Conservation (phyloP, 139 green algal genomes). For the Chlamydomonas schloesseri region DNA sequence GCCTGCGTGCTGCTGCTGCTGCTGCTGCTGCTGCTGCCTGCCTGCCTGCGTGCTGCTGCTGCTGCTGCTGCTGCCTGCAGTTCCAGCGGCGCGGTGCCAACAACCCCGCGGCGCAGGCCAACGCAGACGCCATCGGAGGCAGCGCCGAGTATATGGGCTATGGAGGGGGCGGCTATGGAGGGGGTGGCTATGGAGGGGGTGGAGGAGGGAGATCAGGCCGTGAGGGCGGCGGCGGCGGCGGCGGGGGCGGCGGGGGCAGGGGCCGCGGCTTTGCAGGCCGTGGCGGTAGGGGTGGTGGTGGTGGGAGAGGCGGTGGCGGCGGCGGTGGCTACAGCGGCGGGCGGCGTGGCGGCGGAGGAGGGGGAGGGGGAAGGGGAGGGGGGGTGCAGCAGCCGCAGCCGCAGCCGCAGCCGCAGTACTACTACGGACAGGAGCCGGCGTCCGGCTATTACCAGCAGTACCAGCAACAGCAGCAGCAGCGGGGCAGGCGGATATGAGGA, state of each 20-base stretch:
- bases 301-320: not conserved
- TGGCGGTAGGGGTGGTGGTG: not conserved
- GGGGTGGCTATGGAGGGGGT: not conserved
- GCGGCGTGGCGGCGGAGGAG: too few species aligned
- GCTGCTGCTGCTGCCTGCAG: too few species aligned
- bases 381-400: too few species aligned
- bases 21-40: too few species aligned
- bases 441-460: too few species aligned
- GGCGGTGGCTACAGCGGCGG: not conserved
- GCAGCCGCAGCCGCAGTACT: too few species aligned
- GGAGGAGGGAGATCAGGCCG: not conserved
- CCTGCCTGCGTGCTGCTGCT: too few species aligned
- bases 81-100: not conserved
- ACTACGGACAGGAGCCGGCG: too few species aligned
- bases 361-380: too few species aligned
- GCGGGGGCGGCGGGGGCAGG: not conserved
- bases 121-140: not conserved
- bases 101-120: not conserved
- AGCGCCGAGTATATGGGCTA: not conserved
- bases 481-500: too few species aligned
- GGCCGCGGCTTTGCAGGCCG: not conserved
- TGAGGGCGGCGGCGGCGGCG: not conserved
- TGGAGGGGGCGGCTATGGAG: not conserved
- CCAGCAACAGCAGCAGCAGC: too few species aligned
- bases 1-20: too few species aligned